Conservation (phyloP, 805 yeast species). For the Candida maris region DNA sequence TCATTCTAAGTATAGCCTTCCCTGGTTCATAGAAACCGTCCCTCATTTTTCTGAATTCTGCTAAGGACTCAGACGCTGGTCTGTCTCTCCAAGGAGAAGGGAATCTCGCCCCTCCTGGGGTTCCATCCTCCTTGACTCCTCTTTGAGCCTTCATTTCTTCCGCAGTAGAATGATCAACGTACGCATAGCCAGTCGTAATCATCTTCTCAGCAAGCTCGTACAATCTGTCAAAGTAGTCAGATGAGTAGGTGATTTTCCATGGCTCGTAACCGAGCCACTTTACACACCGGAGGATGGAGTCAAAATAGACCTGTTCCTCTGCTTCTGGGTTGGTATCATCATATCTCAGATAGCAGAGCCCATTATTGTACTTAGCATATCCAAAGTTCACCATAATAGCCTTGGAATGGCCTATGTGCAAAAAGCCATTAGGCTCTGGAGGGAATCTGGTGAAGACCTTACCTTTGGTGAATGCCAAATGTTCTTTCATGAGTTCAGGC, state of each 20-base stretch:
- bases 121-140: slow-evolving; percentile 88
- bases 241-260: slow-evolving; percentile 91
- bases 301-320: slow-evolving; percentile 89
- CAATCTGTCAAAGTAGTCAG: slow-evolving; percentile 88
- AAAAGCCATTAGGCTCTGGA: slow-evolving; percentile 97
- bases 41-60: slow-evolving; percentile 85
- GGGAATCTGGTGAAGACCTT: slow-evolving; percentile 93
- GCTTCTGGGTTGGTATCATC: slow-evolving; percentile 99
- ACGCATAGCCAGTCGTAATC: slow-evolving; percentile 68
- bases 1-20: slow-evolving; percentile 94
- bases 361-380: slow-evolving; percentile 82
- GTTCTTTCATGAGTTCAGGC: slow-evolving; percentile 81
- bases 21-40: slow-evolving; percentile 88
- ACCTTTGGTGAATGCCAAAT: slow-evolving; percentile 74
- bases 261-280: slow-evolving; percentile 94
- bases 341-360: slow-evolving; percentile 86
- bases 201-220: slow-evolving; percentile 85
- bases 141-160: slow-evolving; percentile 88
- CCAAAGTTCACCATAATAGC: slow-evolving; percentile 98
- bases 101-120: slow-evolving; percentile 87
- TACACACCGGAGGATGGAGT: slow-evolving; percentile 78
- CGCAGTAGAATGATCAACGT: slow-evolving; percentile 89
- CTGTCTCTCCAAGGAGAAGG: slow-evolving; percentile 76
- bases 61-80: slow-evolving; percentile 68
- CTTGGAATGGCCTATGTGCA: slow-evolving; percentile 97